A percentile compares a stretch with the other conserved stretches of the same genome.
phyloP scores from a whole-genome alignment of 169 alveolate genomes.

The Plasmodium cynomolgi region DNA sequence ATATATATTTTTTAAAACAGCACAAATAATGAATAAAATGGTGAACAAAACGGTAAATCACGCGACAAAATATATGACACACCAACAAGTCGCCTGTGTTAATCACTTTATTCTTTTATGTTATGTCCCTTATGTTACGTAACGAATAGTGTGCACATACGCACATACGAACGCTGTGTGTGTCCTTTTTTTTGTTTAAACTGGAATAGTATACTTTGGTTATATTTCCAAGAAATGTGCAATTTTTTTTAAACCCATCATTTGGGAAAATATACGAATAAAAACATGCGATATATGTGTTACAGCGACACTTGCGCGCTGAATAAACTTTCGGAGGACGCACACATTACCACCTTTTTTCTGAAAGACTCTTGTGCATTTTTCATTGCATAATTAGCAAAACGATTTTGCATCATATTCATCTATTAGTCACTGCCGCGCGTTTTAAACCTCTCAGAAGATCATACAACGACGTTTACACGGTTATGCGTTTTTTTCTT shows the following conservation, averaged over 20 bases:
- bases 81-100: background rate
- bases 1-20: background rate
- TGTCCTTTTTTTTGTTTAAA: background rate
- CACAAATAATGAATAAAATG: background rate
- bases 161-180: background rate
- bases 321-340: background rate
- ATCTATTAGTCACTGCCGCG: background rate
- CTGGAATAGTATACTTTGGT: background rate
- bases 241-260: background rate
- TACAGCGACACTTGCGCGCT: background rate
- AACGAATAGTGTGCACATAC: background rate
- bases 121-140: background rate
- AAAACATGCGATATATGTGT: constrained; percentile 1
- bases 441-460: background rate
- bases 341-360: background rate
- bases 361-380: background rate
- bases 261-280: background rate
- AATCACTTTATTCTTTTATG: background rate
- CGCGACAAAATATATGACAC: background rate
- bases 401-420: background rate
- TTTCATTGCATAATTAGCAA: background rate
- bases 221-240: background rate
- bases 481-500: background rate
- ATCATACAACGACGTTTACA: background rate
- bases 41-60: background rate